These are phyloP conservation scores for Apiotrichum veenhuisii DNA, from an alignment of 1,284 basidiomycete species.

Conservation along the genomic window DNA sequence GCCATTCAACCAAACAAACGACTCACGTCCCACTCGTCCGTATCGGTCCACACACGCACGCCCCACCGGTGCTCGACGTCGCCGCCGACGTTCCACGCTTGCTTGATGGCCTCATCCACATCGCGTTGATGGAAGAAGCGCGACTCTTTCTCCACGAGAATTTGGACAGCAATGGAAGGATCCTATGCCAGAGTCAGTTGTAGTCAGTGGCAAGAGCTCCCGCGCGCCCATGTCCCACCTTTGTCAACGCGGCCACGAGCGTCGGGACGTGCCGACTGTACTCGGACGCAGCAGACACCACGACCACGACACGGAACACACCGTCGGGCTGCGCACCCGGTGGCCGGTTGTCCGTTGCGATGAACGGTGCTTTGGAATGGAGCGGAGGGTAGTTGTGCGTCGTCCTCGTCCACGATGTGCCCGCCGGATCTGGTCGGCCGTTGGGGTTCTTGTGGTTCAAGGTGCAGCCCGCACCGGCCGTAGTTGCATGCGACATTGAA, in stretches of 20 bases:
- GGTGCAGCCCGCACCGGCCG: too few relatives aligned
- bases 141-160: slow-evolving; percentile 73
- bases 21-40: slow-evolving; percentile 80
- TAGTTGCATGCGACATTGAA: not conserved
- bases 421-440: too few relatives aligned
- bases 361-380: slow-evolving; percentile 24
- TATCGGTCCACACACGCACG: slow-evolving; percentile 77
- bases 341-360: slow-evolving; percentile 27
- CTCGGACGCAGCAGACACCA: slow-evolving; percentile 49
- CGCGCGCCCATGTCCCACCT: too few relatives aligned
- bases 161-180: slow-evolving; percentile 68
- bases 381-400: not conserved
- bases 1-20: too few relatives aligned
- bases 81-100: slow-evolving; percentile 4
- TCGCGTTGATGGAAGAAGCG: slow-evolving; percentile 66
- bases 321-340: slow-evolving; percentile 25
- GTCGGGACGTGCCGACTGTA: not conserved
- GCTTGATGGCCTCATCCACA: slow-evolving; percentile 50
- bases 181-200: slow-evolving; percentile 58
- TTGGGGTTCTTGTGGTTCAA: too few relatives aligned
- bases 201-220: too few relatives aligned
- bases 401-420: not conserved
- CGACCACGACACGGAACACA: slow-evolving; percentile 66
- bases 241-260: too few relatives aligned
- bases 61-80: slow-evolving; percentile 42